phyloP scores from a whole-genome alignment of 1,284 basidiomycete species.

The Jaminaea rosea region DNA sequence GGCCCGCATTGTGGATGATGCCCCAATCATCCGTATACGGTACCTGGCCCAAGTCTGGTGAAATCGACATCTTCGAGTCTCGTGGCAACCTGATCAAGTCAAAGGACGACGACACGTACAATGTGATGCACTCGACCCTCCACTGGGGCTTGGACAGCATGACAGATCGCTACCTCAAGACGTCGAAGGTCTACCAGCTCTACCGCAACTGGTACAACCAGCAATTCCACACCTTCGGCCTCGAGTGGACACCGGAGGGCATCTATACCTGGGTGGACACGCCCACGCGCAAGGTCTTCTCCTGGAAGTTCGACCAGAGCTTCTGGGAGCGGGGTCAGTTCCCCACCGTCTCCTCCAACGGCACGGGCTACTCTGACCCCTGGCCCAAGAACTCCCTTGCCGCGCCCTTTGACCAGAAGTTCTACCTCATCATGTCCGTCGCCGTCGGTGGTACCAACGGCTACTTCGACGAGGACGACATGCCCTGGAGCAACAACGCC shows the following conservation, averaged over 20 bases:
- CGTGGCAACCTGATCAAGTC: constrained; percentile 49
- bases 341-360: constrained; percentile 63
- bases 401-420: constrained; percentile 77
- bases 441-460: constrained; percentile 76
- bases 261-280: constrained; percentile 61
- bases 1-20: constrained; percentile 78
- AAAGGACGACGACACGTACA: constrained; percentile 59
- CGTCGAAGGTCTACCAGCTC: constrained; percentile 60
- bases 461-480: constrained; percentile 68
- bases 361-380: constrained; percentile 56
- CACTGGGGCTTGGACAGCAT: constrained; percentile 68
- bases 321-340: constrained; percentile 72
- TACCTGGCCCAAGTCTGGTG: constrained; percentile 64
- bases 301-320: constrained; percentile 56
- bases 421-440: constrained; percentile 71
- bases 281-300: constrained; percentile 61
- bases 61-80: constrained; percentile 71
- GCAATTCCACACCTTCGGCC: constrained; percentile 64
- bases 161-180: constrained; percentile 66
- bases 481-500: constrained; percentile 70
- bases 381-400: constrained; percentile 52
- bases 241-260: constrained; percentile 72
- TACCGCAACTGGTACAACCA: constrained; percentile 62
- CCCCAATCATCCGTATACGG: constrained; percentile 64
- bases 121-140: constrained; percentile 66